phyloP scores from a whole-genome alignment of 2,329 filamentous ascomycete species.

The Beauveria pseudobassiana region DNA sequence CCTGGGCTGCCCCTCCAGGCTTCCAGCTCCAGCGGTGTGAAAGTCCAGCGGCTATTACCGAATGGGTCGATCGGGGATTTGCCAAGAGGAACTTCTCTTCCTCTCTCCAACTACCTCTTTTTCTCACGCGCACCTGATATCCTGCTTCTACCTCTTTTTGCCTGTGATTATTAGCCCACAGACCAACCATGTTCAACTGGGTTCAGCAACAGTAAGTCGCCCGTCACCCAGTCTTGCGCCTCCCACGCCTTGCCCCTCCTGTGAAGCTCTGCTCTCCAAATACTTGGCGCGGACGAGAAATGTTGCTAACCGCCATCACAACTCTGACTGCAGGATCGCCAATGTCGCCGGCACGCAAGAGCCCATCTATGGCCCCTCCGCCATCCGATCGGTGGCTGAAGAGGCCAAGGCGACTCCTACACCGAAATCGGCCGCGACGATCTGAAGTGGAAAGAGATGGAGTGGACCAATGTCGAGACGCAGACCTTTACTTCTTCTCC shows the following conservation, averaged over 20 bases:
- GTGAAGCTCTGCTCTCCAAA: background rate
- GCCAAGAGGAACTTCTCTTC: constrained; percentile 8
- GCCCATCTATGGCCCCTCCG: constrained; percentile 86
- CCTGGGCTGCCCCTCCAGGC: background rate
- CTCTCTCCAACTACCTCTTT: background rate
- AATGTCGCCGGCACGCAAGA: constrained; percentile 92
- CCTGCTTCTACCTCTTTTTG: background rate
- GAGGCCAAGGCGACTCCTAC: constrained; percentile 70
- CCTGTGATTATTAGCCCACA: background rate
- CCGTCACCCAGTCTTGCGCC: background rate
- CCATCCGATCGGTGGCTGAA: constrained; percentile 77
- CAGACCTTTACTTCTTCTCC: constrained; percentile 82
- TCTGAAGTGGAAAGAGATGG: constrained; percentile 73
- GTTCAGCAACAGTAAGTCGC: constrained; percentile 74
- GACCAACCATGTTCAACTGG: constrained; percentile 76
- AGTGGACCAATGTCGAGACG: constrained; percentile 86
- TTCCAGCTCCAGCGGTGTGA: constrained; percentile 8
- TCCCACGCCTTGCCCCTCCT: background rate
- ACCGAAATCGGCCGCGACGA: constrained; percentile 72
- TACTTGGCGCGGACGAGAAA: background rate
- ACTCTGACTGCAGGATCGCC: constrained; percentile 43
- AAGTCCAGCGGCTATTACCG: constrained; percentile 9
- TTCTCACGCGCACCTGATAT: background rate
- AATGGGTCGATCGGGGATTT: constrained; percentile 5
- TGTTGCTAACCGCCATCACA: constrained; percentile 16